Evolutionary conservation across 768 basidiomycete genomes (phyloP).

Genomic region (Kondoa subrosea): DNA sequence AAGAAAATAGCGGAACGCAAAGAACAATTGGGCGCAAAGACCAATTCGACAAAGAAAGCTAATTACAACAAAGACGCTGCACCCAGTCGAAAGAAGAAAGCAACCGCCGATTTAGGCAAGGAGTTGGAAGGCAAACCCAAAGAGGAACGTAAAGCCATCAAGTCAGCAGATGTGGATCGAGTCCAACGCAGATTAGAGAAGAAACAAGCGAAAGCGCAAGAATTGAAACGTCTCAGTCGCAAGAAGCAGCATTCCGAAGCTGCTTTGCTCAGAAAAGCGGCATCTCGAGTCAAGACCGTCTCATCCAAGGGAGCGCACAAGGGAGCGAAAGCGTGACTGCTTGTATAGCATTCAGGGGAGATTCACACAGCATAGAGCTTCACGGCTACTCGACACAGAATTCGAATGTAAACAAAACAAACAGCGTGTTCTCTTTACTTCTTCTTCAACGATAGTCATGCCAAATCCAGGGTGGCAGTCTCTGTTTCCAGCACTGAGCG

Average conservation of each 20-base stretch:
- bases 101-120: constrained; percentile 33
- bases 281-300: not conserved
- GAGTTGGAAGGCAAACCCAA: constrained; percentile 69
- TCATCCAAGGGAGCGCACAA: not conserved
- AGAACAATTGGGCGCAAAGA: not conserved
- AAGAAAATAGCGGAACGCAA: constrained; percentile 7
- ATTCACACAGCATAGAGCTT: no score
- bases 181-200: constrained; percentile 46
- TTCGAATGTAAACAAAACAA: no score
- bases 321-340: no score
- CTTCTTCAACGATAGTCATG: no score
- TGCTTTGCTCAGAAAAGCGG: not conserved
- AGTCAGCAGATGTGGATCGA: constrained; percentile 61
- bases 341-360: no score
- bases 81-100: constrained; percentile 27
- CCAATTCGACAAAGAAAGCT: constrained; percentile 7
- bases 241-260: not conserved
- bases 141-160: constrained; percentile 64
- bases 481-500: not conserved
- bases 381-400: no score
- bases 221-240: constrained; percentile 2
- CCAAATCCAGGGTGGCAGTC: no score
- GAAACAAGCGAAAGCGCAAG: constrained; percentile 23
- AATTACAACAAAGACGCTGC: constrained; percentile 12
- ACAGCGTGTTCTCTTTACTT: no score